Percentiles rank a stretch among this genome's conserved stretches.
Evolutionary conservation across 345 rosid species (phyloP).

Genomic region (Cochlearia excelsa): DNA sequence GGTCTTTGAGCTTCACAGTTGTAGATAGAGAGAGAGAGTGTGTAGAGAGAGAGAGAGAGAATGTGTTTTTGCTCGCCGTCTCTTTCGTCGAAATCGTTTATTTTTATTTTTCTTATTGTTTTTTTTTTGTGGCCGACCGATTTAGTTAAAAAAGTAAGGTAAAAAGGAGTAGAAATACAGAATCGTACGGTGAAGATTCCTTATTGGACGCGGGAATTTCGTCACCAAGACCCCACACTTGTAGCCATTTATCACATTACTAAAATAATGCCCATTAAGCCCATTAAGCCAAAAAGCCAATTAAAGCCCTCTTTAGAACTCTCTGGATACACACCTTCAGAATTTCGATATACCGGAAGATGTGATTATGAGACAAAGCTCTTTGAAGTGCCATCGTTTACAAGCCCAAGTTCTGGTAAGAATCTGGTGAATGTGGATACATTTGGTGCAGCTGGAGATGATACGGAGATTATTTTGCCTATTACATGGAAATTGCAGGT

Average conservation of each 20-base stretch:
- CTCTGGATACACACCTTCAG: slow-evolving; percentile 19
- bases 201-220: slow-evolving; percentile 26
- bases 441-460: slow-evolving; percentile 93
- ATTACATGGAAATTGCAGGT: slow-evolving; percentile 13
- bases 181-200: slow-evolving; percentile 31
- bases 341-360: slow-evolving; percentile 56
- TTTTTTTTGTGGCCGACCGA: slow-evolving; percentile 34
- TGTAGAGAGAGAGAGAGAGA: background rate
- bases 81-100: slow-evolving; percentile 21
- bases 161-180: background rate
- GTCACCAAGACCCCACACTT: slow-evolving; percentile 26
- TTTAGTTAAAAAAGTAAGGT: slow-evolving; percentile 12
- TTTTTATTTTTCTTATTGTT: background rate
- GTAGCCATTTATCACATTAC: no score
- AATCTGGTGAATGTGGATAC: slow-evolving; percentile 88
- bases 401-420: slow-evolving; percentile 55
- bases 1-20: slow-evolving; percentile 4
- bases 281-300: no score
- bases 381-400: slow-evolving; percentile 47
- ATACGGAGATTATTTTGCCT: slow-evolving; percentile 40
- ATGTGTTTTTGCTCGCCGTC: slow-evolving; percentile 22
- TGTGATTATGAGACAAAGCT: slow-evolving; percentile 40
- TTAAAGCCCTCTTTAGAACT: no score
- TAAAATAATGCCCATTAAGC: no score
- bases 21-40: slow-evolving; percentile 14